Conservation (phyloP, 2,329 filamentous ascomycete genomes). For the Fusarium phyllophilum region DNA sequence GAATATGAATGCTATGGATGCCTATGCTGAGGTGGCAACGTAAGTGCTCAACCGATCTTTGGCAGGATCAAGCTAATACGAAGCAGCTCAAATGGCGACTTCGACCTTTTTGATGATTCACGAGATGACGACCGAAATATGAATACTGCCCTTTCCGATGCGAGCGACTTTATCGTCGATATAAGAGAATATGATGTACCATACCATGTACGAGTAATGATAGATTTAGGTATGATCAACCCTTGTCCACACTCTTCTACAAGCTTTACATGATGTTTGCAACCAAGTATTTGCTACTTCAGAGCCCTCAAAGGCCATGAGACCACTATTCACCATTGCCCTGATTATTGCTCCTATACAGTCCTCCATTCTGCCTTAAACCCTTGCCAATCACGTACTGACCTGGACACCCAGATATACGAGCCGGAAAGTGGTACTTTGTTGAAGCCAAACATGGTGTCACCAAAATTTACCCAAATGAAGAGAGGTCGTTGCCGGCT, state of each 20-base stretch:
- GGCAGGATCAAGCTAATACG: slow-evolving; percentile 24
- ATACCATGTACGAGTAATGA: slow-evolving; percentile 98
- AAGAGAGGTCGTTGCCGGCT: slow-evolving; percentile 87
- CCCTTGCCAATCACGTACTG: slow-evolving; percentile 1
- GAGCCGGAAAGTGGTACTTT: slow-evolving; percentile 96
- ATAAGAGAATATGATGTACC: slow-evolving; percentile 99
- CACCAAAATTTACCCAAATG: slow-evolving; percentile 84
- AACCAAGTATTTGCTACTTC: slow-evolving; percentile 99
- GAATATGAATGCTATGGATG: slow-evolving; percentile 96
- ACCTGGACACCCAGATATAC: slow-evolving; percentile 73
- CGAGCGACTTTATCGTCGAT: slow-evolving; percentile 97
- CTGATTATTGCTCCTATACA: slow-evolving; percentile 67
- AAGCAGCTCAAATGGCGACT: slow-evolving; percentile 74
- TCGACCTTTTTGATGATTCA: slow-evolving; percentile 94
- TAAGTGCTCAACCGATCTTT: slow-evolving; percentile 54
- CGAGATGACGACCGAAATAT: slow-evolving; percentile 82
- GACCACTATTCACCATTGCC: slow-evolving; percentile 89
- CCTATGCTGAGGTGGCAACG: slow-evolving; percentile 95
- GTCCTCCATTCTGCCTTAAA: neutral
- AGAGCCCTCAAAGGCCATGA: slow-evolving; percentile 94
- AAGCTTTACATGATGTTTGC: slow-evolving; percentile 80
- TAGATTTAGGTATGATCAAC: slow-evolving; percentile 78
- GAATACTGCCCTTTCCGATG: slow-evolving; percentile 81
- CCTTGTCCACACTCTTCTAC: neutral
- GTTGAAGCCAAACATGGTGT: slow-evolving; percentile 93